These are phyloP conservation scores for Dendrocalamus latiflorus DNA, from an alignment of 202 grass and related monocot genomes.

Conservation along the genomic window DNA sequence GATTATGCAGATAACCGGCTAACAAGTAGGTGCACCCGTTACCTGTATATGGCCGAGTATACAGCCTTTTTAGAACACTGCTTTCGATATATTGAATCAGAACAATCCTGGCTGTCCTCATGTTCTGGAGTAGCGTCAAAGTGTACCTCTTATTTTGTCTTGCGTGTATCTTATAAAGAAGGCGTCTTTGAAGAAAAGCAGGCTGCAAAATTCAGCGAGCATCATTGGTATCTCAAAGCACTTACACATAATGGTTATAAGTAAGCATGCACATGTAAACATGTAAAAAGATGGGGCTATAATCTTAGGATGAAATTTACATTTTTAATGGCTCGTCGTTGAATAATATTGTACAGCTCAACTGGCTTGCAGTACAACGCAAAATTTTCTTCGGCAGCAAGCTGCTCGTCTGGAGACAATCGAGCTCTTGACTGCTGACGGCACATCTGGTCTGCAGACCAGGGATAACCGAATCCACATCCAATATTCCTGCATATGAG, in stretches of 20 bases:
- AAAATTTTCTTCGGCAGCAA: conserved; percentile 86
- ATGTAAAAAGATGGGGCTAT: background rate
- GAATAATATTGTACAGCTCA: conserved; percentile 95
- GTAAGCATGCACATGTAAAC: background rate
- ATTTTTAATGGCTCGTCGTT: conserved; percentile 64
- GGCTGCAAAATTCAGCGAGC: conserved; percentile 50
- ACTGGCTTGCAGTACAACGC: conserved; percentile 91
- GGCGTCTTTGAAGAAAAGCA: conserved; percentile 79
- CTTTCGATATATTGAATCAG: background rate
- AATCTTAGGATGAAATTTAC: conserved; percentile 36
- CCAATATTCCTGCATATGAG: conserved; percentile 38
- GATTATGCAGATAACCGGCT: no score
- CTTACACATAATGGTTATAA: conserved; percentile 1
- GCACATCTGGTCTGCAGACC: conserved; percentile 60
- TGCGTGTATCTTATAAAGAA: conserved; percentile 85
- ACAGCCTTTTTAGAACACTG: no score
- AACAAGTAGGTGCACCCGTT: no score
- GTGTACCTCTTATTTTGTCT: conserved; percentile 78
- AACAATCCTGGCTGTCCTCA: background rate
- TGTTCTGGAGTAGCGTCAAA: background rate
- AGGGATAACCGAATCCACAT: conserved; percentile 38
- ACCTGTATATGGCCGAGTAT: no score
- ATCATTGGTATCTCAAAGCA: conserved; percentile 29
- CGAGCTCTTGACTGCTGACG: conserved; percentile 52
- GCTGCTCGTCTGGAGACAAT: conserved; percentile 70